Conservation (phyloP, 768 basidiomycete species). For the Xerocomellus amylosporus region DNA sequence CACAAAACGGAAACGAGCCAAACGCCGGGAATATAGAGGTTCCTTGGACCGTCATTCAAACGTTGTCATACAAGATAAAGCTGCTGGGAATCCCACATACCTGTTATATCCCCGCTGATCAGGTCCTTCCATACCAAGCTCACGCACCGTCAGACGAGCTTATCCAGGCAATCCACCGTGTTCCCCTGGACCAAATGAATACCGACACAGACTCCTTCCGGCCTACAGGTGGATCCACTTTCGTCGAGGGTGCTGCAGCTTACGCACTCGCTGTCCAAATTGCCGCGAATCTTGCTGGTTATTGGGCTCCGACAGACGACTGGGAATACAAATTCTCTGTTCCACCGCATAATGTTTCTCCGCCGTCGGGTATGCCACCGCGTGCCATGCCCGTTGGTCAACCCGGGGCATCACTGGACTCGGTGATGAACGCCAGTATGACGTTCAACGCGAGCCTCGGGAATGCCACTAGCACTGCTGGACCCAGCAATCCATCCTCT, state of each 20-base stretch:
- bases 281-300: slow-evolving; percentile 56
- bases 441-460: slow-evolving; percentile 39
- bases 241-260: slow-evolving; percentile 55
- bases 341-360: slow-evolving; percentile 26
- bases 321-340: slow-evolving; percentile 58
- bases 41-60: slow-evolving; percentile 62
- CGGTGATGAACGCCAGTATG: slow-evolving; percentile 46
- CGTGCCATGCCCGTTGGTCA: slow-evolving; percentile 9
- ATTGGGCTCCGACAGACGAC: slow-evolving; percentile 73
- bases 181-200: slow-evolving; percentile 44
- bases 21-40: slow-evolving; percentile 22
- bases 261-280: slow-evolving; percentile 74
- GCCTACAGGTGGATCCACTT: slow-evolving; percentile 37
- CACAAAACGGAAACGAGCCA: slow-evolving; percentile 11
- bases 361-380: slow-evolving; percentile 1
- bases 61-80: slow-evolving; percentile 63
- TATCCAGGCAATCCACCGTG: slow-evolving; percentile 45
- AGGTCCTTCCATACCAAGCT: slow-evolving; percentile 74
- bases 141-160: slow-evolving; percentile 54
- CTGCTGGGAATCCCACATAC: slow-evolving; percentile 57
- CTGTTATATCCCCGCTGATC: slow-evolving; percentile 49
- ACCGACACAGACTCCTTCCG: slow-evolving; percentile 51
- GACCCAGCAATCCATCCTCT: slow-evolving; percentile 4
- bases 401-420: slow-evolving; percentile 34
- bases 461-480: not conserved